A percentile compares a stretch with the other conserved stretches of the same genome.
Evolutionary conservation across 805 yeast genomes (phyloP).

Genomic region (Saccharomycopsis oosterbeekiorum): DNA sequence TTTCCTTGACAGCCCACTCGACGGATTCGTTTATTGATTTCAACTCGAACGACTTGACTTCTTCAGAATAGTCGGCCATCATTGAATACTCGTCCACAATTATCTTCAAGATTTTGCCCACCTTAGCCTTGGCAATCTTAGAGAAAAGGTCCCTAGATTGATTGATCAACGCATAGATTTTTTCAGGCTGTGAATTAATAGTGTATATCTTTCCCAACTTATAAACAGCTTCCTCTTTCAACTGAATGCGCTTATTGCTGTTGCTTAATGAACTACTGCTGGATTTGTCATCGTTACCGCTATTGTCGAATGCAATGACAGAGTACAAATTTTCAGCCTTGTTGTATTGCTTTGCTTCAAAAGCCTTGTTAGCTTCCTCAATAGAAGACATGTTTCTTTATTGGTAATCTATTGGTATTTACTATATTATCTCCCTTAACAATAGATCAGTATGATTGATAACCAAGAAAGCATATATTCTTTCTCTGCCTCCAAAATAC

Average conservation of each 20-base stretch:
- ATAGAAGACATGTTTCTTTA: constrained; percentile 23
- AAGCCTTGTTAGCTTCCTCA: constrained; percentile 54
- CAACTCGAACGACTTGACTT: constrained; percentile 23
- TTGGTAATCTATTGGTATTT: neutral
- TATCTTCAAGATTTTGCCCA: constrained; percentile 79
- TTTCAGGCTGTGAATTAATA: constrained; percentile 34
- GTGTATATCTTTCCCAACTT: constrained; percentile 71
- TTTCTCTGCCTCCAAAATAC: too few relatives aligned
- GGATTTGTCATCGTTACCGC: constrained; percentile 18
- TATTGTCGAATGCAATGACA: constrained; percentile 32
- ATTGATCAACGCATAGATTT: constrained; percentile 52
- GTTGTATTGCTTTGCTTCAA: constrained; percentile 35
- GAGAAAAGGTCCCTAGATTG: constrained; percentile 64
- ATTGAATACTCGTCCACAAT: constrained; percentile 70
- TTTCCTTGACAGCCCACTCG: constrained; percentile 77
- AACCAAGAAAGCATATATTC: too few relatives aligned
- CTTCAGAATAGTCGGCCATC: constrained; percentile 51
- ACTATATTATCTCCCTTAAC: too few relatives aligned
- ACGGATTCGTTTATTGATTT: constrained; percentile 64
- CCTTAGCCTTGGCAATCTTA: constrained; percentile 83
- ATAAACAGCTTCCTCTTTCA: constrained; percentile 58
- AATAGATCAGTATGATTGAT: too few relatives aligned
- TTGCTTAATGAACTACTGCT: neutral
- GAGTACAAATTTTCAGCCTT: constrained; percentile 55
- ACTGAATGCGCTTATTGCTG: constrained; percentile 36